Evolutionary conservation across 1,284 basidiomycete genomes (phyloP).

Genomic region (Irpex sp.): DNA sequence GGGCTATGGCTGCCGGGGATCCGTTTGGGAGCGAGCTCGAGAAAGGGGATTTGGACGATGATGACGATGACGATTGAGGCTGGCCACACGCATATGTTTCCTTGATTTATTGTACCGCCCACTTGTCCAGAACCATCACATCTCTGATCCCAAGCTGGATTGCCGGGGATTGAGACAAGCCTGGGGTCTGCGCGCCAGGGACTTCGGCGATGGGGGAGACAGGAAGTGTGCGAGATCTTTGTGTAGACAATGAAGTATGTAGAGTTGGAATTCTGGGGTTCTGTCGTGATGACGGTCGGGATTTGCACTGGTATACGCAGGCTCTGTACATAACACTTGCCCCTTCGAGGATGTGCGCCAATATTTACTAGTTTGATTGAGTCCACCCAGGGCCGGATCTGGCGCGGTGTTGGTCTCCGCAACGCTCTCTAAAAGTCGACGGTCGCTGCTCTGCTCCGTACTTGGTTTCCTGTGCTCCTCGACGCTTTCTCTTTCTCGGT

Average conservation of each 20-base stretch:
- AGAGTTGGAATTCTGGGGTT: not conserved
- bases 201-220: not conserved
- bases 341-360: not conserved
- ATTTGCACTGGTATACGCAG: not conserved
- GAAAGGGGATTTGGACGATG: slow-evolving; percentile 38
- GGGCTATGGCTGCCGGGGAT: slow-evolving; percentile 51
- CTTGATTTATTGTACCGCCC: no score
- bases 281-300: not conserved
- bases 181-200: not conserved
- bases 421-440: slow-evolving; percentile 11
- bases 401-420: slow-evolving; percentile 13
- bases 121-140: not conserved
- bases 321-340: slow-evolving; percentile 1
- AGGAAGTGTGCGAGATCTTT: not conserved
- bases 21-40: slow-evolving; percentile 61
- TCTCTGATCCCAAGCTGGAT: not conserved
- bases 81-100: not conserved
- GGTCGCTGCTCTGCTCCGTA: slow-evolving; percentile 4
- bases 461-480: not conserved
- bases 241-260: not conserved
- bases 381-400: slow-evolving; percentile 2
- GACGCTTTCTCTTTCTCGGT: not conserved
- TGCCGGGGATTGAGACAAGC: not conserved
- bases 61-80: slow-evolving; percentile 37
- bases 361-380: not conserved